These are phyloP conservation scores for Actinomortierella wolfii DNA, from an alignment of 371 early-diverging fungal species.

Conservation along the genomic window DNA sequence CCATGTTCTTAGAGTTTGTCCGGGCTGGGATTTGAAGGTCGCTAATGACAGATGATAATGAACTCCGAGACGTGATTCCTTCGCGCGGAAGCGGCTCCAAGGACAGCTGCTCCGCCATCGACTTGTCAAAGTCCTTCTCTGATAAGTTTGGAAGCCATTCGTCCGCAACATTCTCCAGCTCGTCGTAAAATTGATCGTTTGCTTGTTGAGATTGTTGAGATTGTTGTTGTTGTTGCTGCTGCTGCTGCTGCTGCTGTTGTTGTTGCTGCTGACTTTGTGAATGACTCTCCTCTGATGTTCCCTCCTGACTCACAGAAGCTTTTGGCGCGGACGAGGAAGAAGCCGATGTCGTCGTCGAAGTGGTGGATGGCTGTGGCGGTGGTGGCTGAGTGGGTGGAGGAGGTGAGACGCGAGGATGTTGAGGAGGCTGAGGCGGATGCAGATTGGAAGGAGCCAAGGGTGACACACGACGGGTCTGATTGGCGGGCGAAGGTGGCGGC, in stretches of 20 bases:
- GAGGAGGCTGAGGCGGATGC: neutral
- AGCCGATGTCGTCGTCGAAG: no score
- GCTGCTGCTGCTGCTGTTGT: constrained; percentile 8
- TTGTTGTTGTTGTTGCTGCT: constrained; percentile 5
- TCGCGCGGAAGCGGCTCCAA: constrained; percentile 33
- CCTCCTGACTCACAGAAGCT: no score
- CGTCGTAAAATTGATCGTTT: constrained; percentile 21
- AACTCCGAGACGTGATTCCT: constrained; percentile 13
- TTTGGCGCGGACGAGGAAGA: no score
- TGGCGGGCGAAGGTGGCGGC: constrained; percentile 36
- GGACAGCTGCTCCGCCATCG: constrained; percentile 9
- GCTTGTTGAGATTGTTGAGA: constrained; percentile 15
- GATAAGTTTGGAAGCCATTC: constrained; percentile 32
- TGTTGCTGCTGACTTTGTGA: constrained; percentile 4
- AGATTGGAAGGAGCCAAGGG: constrained; percentile 18
- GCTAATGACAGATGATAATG: no score
- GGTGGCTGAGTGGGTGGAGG: no score
- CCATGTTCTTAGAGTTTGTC: no score
- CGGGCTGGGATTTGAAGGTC: no score
- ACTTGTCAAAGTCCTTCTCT: constrained; percentile 15
- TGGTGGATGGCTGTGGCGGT: no score
- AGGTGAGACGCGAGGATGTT: no score
- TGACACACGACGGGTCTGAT: constrained; percentile 20
- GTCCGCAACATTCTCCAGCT: constrained; percentile 17
- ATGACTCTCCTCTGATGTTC: no score